These are phyloP conservation scores for Pseudotsuga menziesii DNA, from an alignment of 75 land plant species.

Conservation along the genomic window DNA sequence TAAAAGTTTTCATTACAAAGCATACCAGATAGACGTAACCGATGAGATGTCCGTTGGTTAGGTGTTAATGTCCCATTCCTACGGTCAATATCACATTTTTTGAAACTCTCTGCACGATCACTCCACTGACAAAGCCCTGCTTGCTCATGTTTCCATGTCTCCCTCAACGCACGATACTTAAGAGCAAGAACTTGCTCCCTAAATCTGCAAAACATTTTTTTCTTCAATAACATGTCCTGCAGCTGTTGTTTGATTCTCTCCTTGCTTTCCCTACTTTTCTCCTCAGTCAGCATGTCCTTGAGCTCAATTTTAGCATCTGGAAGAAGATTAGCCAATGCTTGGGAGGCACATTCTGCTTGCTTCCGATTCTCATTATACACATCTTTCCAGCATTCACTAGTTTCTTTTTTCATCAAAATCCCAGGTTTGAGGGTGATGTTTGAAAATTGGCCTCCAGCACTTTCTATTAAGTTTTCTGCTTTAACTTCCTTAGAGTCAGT, in stretches of 20 bases:
- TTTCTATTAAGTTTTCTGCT: neutral
- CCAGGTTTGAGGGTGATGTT: neutral
- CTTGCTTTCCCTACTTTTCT: slow-evolving; percentile 21
- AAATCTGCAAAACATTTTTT: slow-evolving; percentile 15
- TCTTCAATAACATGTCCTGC: slow-evolving; percentile 17
- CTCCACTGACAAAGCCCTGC: slow-evolving; percentile 12
- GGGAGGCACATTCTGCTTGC: neutral
- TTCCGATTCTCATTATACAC: slow-evolving; percentile 2
- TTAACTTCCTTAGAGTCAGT: neutral
- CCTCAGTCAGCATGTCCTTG: slow-evolving; percentile 16
- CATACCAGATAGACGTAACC: slow-evolving; percentile 6
- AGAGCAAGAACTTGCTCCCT: slow-evolving; percentile 27
- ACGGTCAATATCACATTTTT: slow-evolving; percentile 7
- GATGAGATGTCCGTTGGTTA: slow-evolving; percentile 16
- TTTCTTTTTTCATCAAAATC: neutral
- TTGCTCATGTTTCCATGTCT: slow-evolving; percentile 31
- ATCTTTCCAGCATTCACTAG: neutral
- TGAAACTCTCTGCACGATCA: slow-evolving; percentile 15
- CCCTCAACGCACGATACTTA: slow-evolving; percentile 33
- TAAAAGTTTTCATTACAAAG: neutral
- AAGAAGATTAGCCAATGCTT: slow-evolving; percentile 18
- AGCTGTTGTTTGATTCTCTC: slow-evolving; percentile 14
- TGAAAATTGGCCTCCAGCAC: neutral
- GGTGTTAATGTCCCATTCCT: slow-evolving; percentile 19
- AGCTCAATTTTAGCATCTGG: slow-evolving; percentile 7